Evolutionary conservation across 345 rosid genomes (phyloP), one percentile per base, ranked within the genome.

Genomic region (Pugionium dolabratum): DNA sequence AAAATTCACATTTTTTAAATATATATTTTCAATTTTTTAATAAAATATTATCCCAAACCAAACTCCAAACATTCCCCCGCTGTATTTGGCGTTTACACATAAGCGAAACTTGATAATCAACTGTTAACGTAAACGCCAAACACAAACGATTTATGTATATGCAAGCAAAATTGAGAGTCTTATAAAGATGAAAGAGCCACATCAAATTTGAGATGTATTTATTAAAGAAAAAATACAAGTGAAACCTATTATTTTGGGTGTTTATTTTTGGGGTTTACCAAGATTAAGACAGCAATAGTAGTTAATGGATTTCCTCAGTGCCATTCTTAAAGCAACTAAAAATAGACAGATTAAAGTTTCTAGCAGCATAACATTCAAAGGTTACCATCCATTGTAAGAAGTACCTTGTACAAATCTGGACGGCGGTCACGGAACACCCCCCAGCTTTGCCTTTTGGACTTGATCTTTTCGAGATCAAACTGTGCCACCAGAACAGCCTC

Each of bases 381-480:
- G 52, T 70, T 78, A 64, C 99, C 99, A 76, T 94, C 99, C 67
- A 72, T 81, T 55, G 99, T 90, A 76, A 94, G 80, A 70, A 94
- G 92, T 75, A 80, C 97, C 83, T 85, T 86, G 80, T 88, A 90
- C 37, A 88, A 73, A 48, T 86, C 91, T 1, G 99, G 97, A 34
- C 95, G 84, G 0, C 91, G 89, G 76, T 94, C 97, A 50, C 93
- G 91, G 73, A 90, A 94, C 55, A 90, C 76, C 11, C 93, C 97
- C 97, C 99, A 90, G 41, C 99, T 71, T 74, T 79, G 83, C 71
- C 99, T 84, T 78, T 83, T 90, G 1, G 66, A 54, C 74, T 85
- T 94, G 63, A 90, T 84, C 78, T 67, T 80, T 35, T 79, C 88
- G 1, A 90, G 91, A 81, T 94, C 91, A 66, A 94, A 90, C 63